Evolutionary conservation across 2,329 filamentous ascomycete genomes (phyloP).

Genomic region (Piedraia hortae): DNA sequence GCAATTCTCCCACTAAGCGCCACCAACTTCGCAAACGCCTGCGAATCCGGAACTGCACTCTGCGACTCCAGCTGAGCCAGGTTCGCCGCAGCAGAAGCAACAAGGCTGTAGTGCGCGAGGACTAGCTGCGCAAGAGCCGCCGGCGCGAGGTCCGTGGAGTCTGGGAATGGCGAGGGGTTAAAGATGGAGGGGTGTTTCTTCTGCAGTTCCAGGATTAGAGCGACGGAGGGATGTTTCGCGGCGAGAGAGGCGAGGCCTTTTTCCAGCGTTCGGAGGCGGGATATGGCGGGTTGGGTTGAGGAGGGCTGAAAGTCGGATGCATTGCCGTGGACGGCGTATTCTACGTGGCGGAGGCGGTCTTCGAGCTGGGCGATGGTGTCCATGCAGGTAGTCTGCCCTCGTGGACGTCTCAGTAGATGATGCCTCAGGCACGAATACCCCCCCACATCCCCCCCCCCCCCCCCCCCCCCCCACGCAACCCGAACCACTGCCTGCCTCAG

Average conservation of each 20-base stretch:
- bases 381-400: neutral
- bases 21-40: conserved; percentile 25
- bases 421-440: neutral
- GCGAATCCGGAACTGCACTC: conserved; percentile 17
- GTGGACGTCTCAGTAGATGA: neutral
- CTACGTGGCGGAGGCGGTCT: conserved; percentile 17
- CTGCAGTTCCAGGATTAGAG: conserved; percentile 15
- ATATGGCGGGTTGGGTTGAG: conserved; percentile 4
- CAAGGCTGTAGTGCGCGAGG: conserved; percentile 17
- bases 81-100: conserved; percentile 17
- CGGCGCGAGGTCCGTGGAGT: conserved; percentile 5
- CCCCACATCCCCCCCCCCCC: conserved; percentile 1
- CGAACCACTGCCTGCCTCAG: conserved; percentile 13
- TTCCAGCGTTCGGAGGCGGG: conserved; percentile 8
- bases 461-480: neutral
- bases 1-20: conserved; percentile 33
- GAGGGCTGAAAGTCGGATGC: neutral
- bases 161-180: conserved; percentile 4
- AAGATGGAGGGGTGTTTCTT: conserved; percentile 17
- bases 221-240: conserved; percentile 14
- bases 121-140: conserved; percentile 13
- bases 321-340: conserved; percentile 16
- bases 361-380: conserved; percentile 18
- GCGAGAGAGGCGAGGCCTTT: conserved; percentile 13
- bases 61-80: conserved; percentile 14